phyloP scores from a whole-genome alignment of 2,329 filamentous ascomycete species.

The Diaporthe citrichinensis region DNA sequence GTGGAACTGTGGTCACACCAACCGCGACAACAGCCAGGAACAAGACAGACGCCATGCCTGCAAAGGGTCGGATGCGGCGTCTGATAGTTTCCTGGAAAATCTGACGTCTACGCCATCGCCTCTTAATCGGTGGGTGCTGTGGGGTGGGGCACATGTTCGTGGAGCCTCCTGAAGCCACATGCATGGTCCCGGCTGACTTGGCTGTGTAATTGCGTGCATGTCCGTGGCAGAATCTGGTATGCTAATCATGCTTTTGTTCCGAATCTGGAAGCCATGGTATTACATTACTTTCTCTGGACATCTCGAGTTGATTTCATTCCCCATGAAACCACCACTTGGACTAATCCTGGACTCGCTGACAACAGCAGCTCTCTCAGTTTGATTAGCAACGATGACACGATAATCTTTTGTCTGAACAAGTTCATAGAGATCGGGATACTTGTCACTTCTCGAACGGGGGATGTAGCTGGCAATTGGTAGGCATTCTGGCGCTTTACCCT shows the following conservation, averaged over 20 bases:
- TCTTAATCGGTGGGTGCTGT: too few relatives aligned
- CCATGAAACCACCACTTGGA: too few relatives aligned
- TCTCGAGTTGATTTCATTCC: background rate
- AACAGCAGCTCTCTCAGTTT: background rate
- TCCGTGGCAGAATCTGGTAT: background rate
- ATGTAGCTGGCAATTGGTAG: background rate
- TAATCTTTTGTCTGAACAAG: background rate
- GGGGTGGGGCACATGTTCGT: too few relatives aligned
- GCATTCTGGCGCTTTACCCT: background rate
- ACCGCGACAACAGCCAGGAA: too few relatives aligned
- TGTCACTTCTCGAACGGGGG: background rate
- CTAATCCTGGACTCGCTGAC: background rate
- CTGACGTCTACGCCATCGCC: too few relatives aligned
- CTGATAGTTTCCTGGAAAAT: too few relatives aligned
- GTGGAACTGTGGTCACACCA: too few relatives aligned
- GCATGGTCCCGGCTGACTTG: background rate
- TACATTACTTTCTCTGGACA: too few relatives aligned
- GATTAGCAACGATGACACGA: background rate
- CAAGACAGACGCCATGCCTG: too few relatives aligned
- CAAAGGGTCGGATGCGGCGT: too few relatives aligned
- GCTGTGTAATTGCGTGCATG: background rate
- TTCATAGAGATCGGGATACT: background rate
- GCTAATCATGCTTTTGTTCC: background rate
- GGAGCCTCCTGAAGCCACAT: background rate
- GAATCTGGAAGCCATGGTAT: background rate